Conservation (phyloP, 306 rosid species). For the Glycine tomentella region DNA sequence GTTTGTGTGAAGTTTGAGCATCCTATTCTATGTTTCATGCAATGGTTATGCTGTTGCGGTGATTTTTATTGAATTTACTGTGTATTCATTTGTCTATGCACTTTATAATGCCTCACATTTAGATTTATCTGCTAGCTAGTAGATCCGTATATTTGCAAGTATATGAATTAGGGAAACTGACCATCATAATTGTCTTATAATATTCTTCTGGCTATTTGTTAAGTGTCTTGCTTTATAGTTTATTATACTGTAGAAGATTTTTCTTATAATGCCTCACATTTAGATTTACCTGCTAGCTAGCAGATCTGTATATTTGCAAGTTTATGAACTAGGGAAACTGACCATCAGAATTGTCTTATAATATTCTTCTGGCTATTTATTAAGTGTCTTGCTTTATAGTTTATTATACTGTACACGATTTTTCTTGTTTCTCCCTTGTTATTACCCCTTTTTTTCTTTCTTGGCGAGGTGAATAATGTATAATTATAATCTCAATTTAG, state of each 20-base stretch:
- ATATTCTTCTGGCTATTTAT: not conserved
- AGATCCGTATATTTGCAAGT: too few species aligned
- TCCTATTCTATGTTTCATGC: conserved; percentile 1
- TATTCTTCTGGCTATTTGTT: too few species aligned
- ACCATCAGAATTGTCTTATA: not conserved
- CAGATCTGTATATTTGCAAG: not conserved
- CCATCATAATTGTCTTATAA: too few species aligned
- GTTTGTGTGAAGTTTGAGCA: not conserved
- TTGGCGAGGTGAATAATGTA: too few species aligned
- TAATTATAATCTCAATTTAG: not conserved
- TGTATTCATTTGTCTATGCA: too few species aligned
- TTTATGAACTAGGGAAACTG: conserved; percentile 3
- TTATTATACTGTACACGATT: not conserved
- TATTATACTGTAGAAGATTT: too few species aligned
- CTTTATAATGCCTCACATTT: too few species aligned
- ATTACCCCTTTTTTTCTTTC: too few species aligned
- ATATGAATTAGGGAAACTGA: too few species aligned
- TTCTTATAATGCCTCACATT: conserved; percentile 3
- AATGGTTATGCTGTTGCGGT: too few species aligned
- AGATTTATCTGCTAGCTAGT: too few species aligned
- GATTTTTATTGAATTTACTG: too few species aligned
- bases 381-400: not conserved
- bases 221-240: not conserved
- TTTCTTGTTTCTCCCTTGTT: not conserved
- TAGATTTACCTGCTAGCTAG: conserved; percentile 25